These are phyloP conservation scores for Royoungia palumana DNA, from an alignment of 768 basidiomycete genomes.

Conservation along the genomic window DNA sequence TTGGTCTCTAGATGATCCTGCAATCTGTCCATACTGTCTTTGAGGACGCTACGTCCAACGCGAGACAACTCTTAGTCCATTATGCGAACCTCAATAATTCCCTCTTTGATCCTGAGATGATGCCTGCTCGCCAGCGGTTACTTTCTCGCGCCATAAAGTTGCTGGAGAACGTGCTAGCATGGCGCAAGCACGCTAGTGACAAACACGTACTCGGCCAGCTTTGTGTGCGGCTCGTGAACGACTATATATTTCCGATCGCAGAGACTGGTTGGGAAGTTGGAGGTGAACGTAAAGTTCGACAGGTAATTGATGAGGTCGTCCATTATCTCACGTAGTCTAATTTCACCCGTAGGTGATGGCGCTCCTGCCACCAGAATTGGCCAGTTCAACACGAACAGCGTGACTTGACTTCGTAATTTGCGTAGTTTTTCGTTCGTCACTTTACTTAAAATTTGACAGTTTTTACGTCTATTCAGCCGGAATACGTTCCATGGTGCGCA, in stretches of 20 bases:
- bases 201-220: constrained; percentile 54
- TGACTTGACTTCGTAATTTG: constrained; percentile 13
- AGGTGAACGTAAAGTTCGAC: constrained; percentile 59
- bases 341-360: constrained; percentile 19
- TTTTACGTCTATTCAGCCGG: constrained; percentile 5
- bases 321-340: constrained; percentile 4
- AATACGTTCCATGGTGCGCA: neutral
- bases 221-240: constrained; percentile 52
- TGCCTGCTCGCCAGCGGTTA: constrained; percentile 68
- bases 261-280: constrained; percentile 86
- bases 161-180: constrained; percentile 65
- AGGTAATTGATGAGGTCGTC: constrained; percentile 41
- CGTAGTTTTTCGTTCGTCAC: constrained; percentile 15
- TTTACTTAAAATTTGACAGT: neutral
- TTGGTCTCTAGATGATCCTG: constrained; percentile 46
- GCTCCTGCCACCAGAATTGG: constrained; percentile 26
- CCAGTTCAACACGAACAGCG: constrained; percentile 16
- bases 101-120: constrained; percentile 73
- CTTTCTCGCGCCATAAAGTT: constrained; percentile 68
- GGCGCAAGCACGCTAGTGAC: constrained; percentile 71
- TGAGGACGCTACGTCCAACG: constrained; percentile 50
- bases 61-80: constrained; percentile 47
- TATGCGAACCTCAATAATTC: constrained; percentile 43
- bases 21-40: constrained; percentile 54
- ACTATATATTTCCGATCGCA: constrained; percentile 62